Base-by-base conservation (phyloP, 2,329 filamentous ascomycete genomes). In the Exophiala mesophila region DNA sequence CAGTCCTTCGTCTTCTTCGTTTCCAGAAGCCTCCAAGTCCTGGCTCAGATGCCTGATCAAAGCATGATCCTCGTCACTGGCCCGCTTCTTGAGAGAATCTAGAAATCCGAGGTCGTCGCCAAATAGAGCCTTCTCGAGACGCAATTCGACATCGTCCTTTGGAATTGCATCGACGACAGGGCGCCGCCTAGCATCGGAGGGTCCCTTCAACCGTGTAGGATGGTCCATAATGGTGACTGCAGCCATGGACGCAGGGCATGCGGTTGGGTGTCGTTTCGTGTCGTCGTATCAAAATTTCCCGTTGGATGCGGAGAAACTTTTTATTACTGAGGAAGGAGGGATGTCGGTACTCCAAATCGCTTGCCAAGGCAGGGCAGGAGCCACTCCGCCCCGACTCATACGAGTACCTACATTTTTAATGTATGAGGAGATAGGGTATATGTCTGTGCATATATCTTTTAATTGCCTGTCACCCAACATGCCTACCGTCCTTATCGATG, bases 81-180 rank as follows among this genome's bases (percentile, higher is more conserved):
- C 58, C 69, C 79, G 64, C 64, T 68, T 58, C 68, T 83, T 84
- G 38, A 97, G 69, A 30, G 83, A 82, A 44, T 83, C 74, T 45
- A 82, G 77, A 63, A 97, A 97, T 23, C 82, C 85, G n/a, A 78
- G 76, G 34, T 83, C 80, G 65, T 94, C 85, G 41, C 92, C 92
- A 49, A 98, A 85, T 3, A 98, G 85, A 49, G 96, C 70, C 52
- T 82, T 79, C 68, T 96, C 90, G 20, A 96, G 78, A 61, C 90
- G 87, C 58, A 84, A 80, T 63, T 96, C 89, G 39, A 85, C 81
- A 10, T 80, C 81, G 60, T 94, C 88, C 61, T 90, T 92, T 37
- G 85, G 82, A 41, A 69, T 58, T 9, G 63, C 54, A 3, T 61
- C 59, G 4, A 35, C 34, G 23, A 16, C 36, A 17, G n/a, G 21